phyloP scores from a whole-genome alignment of 2,329 filamentous ascomycete genomes.

The Fusarium sp. region DNA sequence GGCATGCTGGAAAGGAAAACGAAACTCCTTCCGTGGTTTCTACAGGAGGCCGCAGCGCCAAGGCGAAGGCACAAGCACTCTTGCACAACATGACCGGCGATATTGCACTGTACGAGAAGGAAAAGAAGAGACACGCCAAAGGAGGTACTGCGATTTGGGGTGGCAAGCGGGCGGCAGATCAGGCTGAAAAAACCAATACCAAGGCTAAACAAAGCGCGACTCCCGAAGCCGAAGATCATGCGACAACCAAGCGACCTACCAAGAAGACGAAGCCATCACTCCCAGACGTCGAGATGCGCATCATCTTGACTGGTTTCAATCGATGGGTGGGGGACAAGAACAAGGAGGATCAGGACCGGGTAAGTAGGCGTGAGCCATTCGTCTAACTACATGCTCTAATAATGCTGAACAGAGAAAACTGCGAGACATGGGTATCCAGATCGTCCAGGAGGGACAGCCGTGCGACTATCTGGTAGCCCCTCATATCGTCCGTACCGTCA shows the following conservation, averaged over 20 bases:
- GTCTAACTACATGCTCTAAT: constrained; percentile 36
- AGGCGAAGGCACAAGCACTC: constrained; percentile 83
- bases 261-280: constrained; percentile 74
- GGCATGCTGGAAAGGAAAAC: constrained; percentile 82
- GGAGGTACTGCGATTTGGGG: constrained; percentile 69
- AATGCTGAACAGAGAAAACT: constrained; percentile 75
- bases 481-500: constrained; percentile 88
- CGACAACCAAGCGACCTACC: constrained; percentile 65
- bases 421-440: constrained; percentile 84
- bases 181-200: constrained; percentile 67
- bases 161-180: constrained; percentile 73
- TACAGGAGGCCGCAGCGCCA: constrained; percentile 87
- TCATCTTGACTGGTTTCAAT: constrained; percentile 88
- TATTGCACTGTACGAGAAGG: constrained; percentile 92
- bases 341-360: constrained; percentile 85
- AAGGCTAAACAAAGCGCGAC: constrained; percentile 62
- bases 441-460: constrained; percentile 80
- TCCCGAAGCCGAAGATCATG: constrained; percentile 64
- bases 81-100: constrained; percentile 86
- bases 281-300: constrained; percentile 78
- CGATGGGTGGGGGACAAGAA: constrained; percentile 82
- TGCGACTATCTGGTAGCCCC: constrained; percentile 93
- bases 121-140: constrained; percentile 81
- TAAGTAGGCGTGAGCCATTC: constrained; percentile 61
- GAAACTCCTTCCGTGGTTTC: constrained; percentile 79